Evolutionary conservation across 176 grass and related monocot species (phyloP), one percentile per base, ranked within the genome.

Genomic region (Zea luxurians): DNA sequence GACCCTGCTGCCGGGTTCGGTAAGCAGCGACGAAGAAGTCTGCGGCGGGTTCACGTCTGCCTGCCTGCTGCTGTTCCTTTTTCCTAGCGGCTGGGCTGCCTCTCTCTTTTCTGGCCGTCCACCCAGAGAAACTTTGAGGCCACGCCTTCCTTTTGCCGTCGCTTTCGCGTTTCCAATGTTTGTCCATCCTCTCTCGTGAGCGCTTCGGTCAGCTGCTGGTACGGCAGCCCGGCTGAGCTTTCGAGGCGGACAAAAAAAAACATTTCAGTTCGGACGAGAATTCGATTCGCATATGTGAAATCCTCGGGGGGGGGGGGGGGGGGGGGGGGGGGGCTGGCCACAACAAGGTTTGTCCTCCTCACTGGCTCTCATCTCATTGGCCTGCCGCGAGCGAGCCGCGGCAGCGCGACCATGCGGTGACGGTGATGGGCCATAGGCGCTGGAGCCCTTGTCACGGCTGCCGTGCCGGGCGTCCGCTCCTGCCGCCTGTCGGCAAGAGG

Each of bases 31-130:
- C 36, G 8, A 70, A 70, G 9, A 43, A 79, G 75, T 53, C 44
- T 16, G 34, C 27, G 27, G 38, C 35, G 48, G 38, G 27, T 13
- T 77, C 65, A 36, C 74, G 59, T 60, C 67, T 0, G 20, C 15
- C 15, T 72, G 38, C 38, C 38, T 40, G 27, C 48, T 73, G 12
- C 20, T n/a, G 15, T 58, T 40, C 21, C 13, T 6, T 54, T 10
- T 58, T 40, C 21, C 13, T 6, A 45, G 37, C 10, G 15, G 21
- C 41, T 40, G 16, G 66, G 15, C 79, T 58, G 27, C 27, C 5
- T 54, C 21, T 36, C 78, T 58, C 48, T 9, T 59, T 73, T 40
- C 61, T 48, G 70, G 41, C 17, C 74, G 58, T 37, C 78, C 71
- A 50, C 18, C 64, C 3, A 9, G 20, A 6, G 43, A 86, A 80